Evolutionary conservation across 1,284 basidiomycete species (phyloP).

Genomic region (Tilletia caries): DNA sequence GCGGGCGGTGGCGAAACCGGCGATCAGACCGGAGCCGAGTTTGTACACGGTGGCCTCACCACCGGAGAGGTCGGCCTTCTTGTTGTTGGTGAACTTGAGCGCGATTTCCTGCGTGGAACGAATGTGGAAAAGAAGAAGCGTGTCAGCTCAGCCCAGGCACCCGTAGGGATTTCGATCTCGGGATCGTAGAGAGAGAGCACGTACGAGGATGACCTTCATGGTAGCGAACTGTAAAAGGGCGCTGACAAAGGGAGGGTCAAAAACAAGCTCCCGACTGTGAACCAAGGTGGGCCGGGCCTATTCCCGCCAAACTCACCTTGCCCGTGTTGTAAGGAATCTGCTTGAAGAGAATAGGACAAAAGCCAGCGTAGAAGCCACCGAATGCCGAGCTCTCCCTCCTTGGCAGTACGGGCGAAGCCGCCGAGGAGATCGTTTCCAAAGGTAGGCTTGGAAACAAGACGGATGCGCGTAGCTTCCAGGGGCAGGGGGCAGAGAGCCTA

Average conservation of each 20-base stretch:
- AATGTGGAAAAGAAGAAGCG: too few relatives aligned
- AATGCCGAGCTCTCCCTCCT: conserved; percentile 50
- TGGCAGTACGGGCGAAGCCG: conserved; percentile 46
- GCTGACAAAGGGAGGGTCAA: not conserved
- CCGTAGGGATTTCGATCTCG: not conserved
- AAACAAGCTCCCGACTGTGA: not conserved
- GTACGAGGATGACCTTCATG: conserved; percentile 52
- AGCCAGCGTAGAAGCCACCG: conserved; percentile 57
- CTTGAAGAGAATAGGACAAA: too few relatives aligned
- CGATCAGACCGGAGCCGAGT: conserved; percentile 52
- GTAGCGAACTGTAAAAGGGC: conserved; percentile 13
- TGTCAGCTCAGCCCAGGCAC: too few relatives aligned
- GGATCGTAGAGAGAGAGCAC: conserved; percentile 20
- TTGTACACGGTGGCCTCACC: too few relatives aligned
- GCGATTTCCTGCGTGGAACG: conserved; percentile 54
- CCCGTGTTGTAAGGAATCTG: conserved; percentile 56
- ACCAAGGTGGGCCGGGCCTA: conserved; percentile 15
- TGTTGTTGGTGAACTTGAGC: conserved; percentile 57
- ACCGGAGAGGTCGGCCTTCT: conserved; percentile 57
- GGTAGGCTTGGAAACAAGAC: conserved; percentile 53
- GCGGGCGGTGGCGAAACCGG: conserved; percentile 53
- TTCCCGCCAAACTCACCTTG: conserved; percentile 57
- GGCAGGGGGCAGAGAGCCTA: too few relatives aligned
- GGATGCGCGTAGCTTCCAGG: too few relatives aligned
- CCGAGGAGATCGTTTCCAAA: conserved; percentile 51